Evolutionary conservation across 2,329 filamentous ascomycete species (phyloP), one percentile per base, ranked within the genome.

Genomic region (Alternaria consortialis): DNA sequence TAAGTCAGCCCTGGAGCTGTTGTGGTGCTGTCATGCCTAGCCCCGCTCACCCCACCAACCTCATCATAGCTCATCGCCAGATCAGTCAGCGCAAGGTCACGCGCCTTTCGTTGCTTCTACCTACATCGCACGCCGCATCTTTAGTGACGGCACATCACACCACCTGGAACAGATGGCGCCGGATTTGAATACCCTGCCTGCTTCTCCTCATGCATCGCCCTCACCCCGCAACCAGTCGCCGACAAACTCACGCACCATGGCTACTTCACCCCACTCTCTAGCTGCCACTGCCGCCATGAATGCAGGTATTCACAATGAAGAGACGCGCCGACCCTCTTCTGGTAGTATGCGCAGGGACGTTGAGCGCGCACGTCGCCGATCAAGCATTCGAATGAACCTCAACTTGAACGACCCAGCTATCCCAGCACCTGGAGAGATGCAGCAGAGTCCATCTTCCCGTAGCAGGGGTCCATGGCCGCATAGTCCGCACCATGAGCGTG

Each of bases 271-370:
- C 40, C 85, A 87, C 63, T 93, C 91, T 13, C 84, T 95, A 9
- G 91, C 91, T 74, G 91, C 91, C 53, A 88, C 91, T 12, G 91
- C 91, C 7, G 89, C 90, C 43, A 86, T 94, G 78, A 94, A 94
- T 75, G 90, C 91, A 29, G 88, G 91, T 53, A 86, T 93, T 29
- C 88, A 91, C 67, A 87, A 86, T 65, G 87, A 91, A 72, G 83
- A 86, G 39, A 85, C 86, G 51, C 66, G 63, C 48, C 71, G 73
- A 3, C 72, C 74, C 34, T 80, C 78, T 2, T 87, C 87, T 5
- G 85, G 79, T 68, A 87, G 87, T 42, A 74, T 86, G 53, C 69
- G 74, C 13, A 66, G 72, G 60, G 73, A 77, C 39, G 71, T 77
- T 11, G 76, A 80, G 52, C 73, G 78, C 20, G 84, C 85, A 62